Evolutionary conservation across 2,329 filamentous ascomycete species (phyloP), one percentile per base, ranked within the genome.

Genomic region (Cercospora sp.): DNA sequence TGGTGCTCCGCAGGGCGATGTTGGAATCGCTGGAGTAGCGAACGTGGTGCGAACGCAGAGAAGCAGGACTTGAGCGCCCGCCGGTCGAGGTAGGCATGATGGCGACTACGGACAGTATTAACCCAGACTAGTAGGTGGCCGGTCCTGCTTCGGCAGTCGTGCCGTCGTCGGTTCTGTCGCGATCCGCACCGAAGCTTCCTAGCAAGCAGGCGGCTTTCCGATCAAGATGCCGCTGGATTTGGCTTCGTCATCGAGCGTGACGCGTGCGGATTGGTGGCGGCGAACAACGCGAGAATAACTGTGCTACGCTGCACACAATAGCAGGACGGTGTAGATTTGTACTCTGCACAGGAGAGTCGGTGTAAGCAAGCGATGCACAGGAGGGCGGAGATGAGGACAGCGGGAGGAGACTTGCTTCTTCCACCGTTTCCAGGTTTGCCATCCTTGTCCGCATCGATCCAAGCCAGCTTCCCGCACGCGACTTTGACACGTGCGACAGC

Each of bases 21-120:
- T 64, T 63, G 57, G 65, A 65, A 60, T 72, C 68, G 71, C 67
- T 69, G 68, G 66, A 48, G 67, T 72, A 73, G 66, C 71, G 71
- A 33, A 68, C 59, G 67, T 72, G 69, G 16, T 64, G 61, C 30
- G 60, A 63, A 9, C 67, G 65, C 42, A 66, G 36, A 33, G 63
- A 62, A 36, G 66, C 53, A 53, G 66, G 65, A 51, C 61, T 36
- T 33, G 61, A 9, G 42, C 45, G 61, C 20, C 58, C 58, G 48
- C 42, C 36, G 23, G 33, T 45, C 30, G 60, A 59, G 36, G 53
- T 63, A 20, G 62, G 55, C 60, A 67, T 64, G 39, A 48, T 59
- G 55, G 55, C 39, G 60, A 62, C 39, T 63, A 13, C 28, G 60
- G 30, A 51, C 18, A 30, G 36, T 60, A 53, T 42, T 36, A 59